These are phyloP conservation scores for Petrea volubilis DNA, from an alignment of 257 asterid species.

Conservation along the genomic window DNA sequence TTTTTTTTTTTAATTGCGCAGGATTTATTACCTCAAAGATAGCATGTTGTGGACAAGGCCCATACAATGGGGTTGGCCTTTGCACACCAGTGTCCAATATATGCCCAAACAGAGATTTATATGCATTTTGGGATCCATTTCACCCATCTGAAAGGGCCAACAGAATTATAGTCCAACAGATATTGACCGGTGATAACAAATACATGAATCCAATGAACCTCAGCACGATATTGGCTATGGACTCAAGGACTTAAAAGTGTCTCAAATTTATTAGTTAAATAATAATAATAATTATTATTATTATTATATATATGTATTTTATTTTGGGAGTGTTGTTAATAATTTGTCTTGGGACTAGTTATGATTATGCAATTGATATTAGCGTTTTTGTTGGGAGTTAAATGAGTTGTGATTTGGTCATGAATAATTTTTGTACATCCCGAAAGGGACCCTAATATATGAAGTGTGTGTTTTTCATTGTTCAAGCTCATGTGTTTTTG, in stretches of 20 bases:
- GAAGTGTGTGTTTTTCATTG: background rate
- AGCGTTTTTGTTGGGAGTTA: background rate
- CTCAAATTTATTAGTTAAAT: too few species aligned
- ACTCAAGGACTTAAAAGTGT: slow-evolving; percentile 39
- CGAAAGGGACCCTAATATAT: background rate
- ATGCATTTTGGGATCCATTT: slow-evolving; percentile 80
- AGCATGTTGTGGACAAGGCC: slow-evolving; percentile 91
- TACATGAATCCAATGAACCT: slow-evolving; percentile 84
- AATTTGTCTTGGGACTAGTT: background rate
- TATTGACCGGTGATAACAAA: slow-evolving; percentile 42
- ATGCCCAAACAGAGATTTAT: slow-evolving; percentile 73
- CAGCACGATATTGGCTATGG: slow-evolving; percentile 51
- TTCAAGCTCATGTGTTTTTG: background rate
- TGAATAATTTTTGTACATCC: background rate
- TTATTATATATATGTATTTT: background rate
- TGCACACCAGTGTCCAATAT: slow-evolving; percentile 68
- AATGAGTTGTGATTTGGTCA: background rate
- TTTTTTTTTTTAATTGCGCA: slow-evolving; percentile 10
- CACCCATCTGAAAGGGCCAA: slow-evolving; percentile 81
- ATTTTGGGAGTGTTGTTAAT: slow-evolving; percentile 18
- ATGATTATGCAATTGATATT: background rate
- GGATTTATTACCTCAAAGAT: slow-evolving; percentile 75
- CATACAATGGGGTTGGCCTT: slow-evolving; percentile 72
- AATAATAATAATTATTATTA: too few species aligned
- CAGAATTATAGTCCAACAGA: slow-evolving; percentile 60